Percentiles rank a stretch among this genome's conserved stretches.
These are phyloP conservation scores for Suillus plorans DNA, from an alignment of 768 basidiomycete genomes.

Conservation along the genomic window DNA sequence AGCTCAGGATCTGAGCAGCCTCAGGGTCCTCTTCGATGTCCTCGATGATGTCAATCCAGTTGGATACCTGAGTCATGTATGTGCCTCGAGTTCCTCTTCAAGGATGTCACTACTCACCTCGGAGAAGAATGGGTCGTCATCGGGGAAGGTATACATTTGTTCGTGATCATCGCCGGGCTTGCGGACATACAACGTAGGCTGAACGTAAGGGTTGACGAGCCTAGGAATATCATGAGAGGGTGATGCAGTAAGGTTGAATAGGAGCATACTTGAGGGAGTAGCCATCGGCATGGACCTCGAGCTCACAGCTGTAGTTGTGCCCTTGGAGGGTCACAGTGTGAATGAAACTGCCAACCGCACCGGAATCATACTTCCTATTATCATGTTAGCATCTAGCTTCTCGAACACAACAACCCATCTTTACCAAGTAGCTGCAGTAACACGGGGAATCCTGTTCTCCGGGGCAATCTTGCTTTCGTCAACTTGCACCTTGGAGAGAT, in stretches of 20 bases:
- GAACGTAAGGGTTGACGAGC: slow-evolving; percentile 90
- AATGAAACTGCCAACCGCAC: slow-evolving; percentile 89
- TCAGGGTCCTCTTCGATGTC: slow-evolving; percentile 88
- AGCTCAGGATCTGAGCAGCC: slow-evolving; percentile 73
- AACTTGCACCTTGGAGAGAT: slow-evolving; percentile 74
- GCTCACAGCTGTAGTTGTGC: slow-evolving; percentile 89
- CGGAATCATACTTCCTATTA: slow-evolving; percentile 88
- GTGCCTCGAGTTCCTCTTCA: background rate
- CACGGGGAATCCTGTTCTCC: slow-evolving; percentile 90
- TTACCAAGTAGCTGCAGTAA: slow-evolving; percentile 89
- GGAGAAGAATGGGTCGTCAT: slow-evolving; percentile 93
- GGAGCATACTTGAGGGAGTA: slow-evolving; percentile 72
- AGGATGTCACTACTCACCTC: slow-evolving; percentile 45
- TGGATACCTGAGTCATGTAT: slow-evolving; percentile 49
- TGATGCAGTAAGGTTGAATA: background rate
- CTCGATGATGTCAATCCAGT: slow-evolving; percentile 87
- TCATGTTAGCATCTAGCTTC: background rate
- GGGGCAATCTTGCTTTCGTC: slow-evolving; percentile 85
- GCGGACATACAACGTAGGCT: slow-evolving; percentile 85
- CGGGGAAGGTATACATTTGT: slow-evolving; percentile 65
- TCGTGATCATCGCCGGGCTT: slow-evolving; percentile 79
- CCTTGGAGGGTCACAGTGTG: slow-evolving; percentile 93
- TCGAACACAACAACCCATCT: slow-evolving; percentile 7
- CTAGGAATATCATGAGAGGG: slow-evolving; percentile 36
- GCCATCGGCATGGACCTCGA: slow-evolving; percentile 93